A percentile compares a stretch with the other conserved stretches of the same genome.
phyloP scores from a whole-genome alignment of 805 yeast species.

The Henningerozyma blattae region DNA sequence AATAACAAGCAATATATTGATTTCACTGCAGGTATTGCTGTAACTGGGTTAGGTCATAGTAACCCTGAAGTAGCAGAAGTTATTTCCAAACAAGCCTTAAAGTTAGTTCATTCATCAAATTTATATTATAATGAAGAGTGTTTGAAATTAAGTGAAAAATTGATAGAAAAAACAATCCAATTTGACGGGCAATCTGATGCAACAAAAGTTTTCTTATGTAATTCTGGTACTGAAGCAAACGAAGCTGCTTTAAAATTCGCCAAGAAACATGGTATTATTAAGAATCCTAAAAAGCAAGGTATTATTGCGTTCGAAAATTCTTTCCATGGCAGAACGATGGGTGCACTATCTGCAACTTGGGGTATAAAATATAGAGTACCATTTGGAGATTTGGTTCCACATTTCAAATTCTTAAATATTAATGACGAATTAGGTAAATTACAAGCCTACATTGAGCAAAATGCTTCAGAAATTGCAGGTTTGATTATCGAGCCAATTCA shows the following conservation, averaged over 20 bases:
- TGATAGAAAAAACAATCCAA: slow-evolving; percentile 55
- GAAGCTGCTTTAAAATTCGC: slow-evolving; percentile 72
- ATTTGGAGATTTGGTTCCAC: slow-evolving; percentile 85
- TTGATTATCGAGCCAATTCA: slow-evolving; percentile 95
- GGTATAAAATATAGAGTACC: slow-evolving; percentile 90
- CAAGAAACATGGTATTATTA: slow-evolving; percentile 62
- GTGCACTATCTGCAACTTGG: slow-evolving; percentile 84
- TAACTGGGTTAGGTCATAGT: slow-evolving; percentile 86
- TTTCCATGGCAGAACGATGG: slow-evolving; percentile 94
- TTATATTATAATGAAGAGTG: slow-evolving; percentile 78
- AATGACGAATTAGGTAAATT: slow-evolving; percentile 24
- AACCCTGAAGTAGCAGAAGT: slow-evolving; percentile 64
- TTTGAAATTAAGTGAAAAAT: slow-evolving; percentile 58
- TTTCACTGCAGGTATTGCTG: slow-evolving; percentile 94
- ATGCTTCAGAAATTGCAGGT: slow-evolving; percentile 48
- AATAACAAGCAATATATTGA: slow-evolving; percentile 74
- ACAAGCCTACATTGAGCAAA: slow-evolving; percentile 9
- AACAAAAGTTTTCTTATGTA: slow-evolving; percentile 55
- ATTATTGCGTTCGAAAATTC: slow-evolving; percentile 79
- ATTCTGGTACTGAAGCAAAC: slow-evolving; percentile 72
- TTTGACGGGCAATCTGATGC: slow-evolving; percentile 79
- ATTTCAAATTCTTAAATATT: slow-evolving; percentile 38
- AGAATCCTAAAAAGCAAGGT: slow-evolving; percentile 49
- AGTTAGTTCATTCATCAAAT: slow-evolving; percentile 75
- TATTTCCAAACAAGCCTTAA: slow-evolving; percentile 56